Base-by-base conservation (phyloP, 2,329 filamentous ascomycete species). In the Neonectria faginata region DNA sequence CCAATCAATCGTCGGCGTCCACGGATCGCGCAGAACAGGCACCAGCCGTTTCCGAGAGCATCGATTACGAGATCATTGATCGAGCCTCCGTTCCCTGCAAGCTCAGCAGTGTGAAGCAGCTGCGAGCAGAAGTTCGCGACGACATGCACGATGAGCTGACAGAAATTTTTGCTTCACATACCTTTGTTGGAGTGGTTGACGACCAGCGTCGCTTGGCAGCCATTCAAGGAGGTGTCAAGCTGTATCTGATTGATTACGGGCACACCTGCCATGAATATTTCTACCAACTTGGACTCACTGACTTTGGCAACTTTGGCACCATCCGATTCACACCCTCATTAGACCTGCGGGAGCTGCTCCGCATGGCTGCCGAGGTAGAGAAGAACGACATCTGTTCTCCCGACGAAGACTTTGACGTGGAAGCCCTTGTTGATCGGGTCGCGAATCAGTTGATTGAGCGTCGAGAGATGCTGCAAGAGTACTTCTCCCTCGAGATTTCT, bases 241-340 rank as follows among this genome's bases (percentile, higher is more conserved):
- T 99, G 8, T 97, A 92, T 77, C 87, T 99, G 22, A 85, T 99
- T 57, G 96, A 99, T 79, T 99, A 99, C 75, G 96, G 94, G 11
- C 89, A 95, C 76, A 82, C 92, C 1, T 92, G 89, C 77, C 92
- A 89, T 66, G 95, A 98, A 73, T 97, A 95, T 77, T 97, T 98
- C 78, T 99, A 99, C 80, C 96, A 99, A 79, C 82, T 98, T 20
- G 95, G 94, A 0, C 86, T 99, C 39, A 97, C 94, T 0, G 94
- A 99, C 75, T 99, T 99, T 79, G 93, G 92, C 2, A 99, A 99
- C 76, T 97, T 97, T 74, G 96, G 96, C 3, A 79, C 84, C 22
- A 94, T 99, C 63, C 89, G 88, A 11, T 93, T 99, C 73, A 87
- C 89, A 53, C 92, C 93, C 2, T 86, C 93, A 0, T 85, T 97